Conservation (phyloP, 2,329 filamentous ascomycete species). For the Talaromyces sp. region DNA sequence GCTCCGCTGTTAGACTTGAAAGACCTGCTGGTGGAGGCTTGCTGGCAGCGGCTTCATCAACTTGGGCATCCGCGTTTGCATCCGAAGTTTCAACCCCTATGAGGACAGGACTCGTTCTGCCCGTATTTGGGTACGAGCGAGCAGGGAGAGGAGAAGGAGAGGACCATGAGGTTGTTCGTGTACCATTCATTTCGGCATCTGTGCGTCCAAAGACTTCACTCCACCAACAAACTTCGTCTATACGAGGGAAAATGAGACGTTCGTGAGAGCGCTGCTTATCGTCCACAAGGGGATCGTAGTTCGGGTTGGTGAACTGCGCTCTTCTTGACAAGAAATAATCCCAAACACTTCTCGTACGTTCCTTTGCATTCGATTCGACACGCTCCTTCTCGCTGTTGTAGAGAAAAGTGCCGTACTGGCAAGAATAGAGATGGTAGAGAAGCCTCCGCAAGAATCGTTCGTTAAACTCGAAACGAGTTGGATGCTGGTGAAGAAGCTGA, state of each 20-base stretch:
- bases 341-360: slow-evolving; percentile 85
- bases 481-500: slow-evolving; percentile 80
- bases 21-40: slow-evolving; percentile 31
- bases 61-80: background rate
- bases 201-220: slow-evolving; percentile 77
- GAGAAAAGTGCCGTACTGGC: slow-evolving; percentile 94
- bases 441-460: slow-evolving; percentile 86
- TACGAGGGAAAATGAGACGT: slow-evolving; percentile 73
- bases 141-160: slow-evolving; percentile 38
- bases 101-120: slow-evolving; percentile 50
- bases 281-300: slow-evolving; percentile 71
- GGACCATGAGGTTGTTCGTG: slow-evolving; percentile 42
- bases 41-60: slow-evolving; percentile 18
- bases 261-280: slow-evolving; percentile 77
- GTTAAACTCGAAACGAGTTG: slow-evolving; percentile 90
- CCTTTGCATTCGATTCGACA: slow-evolving; percentile 61
- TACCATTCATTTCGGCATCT: slow-evolving; percentile 88
- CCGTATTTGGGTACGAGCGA: slow-evolving; percentile 26
- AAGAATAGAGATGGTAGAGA: slow-evolving; percentile 90
- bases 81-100: slow-evolving; percentile 57
- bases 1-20: slow-evolving; percentile 41
- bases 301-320: slow-evolving; percentile 74
- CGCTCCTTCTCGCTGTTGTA: slow-evolving; percentile 93
- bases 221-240: slow-evolving; percentile 89
- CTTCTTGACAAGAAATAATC: slow-evolving; percentile 84